Evolutionary conservation across 306 rosid species (phyloP), one percentile per base, ranked within the genome.

Genomic region (Castanea crenata): DNA sequence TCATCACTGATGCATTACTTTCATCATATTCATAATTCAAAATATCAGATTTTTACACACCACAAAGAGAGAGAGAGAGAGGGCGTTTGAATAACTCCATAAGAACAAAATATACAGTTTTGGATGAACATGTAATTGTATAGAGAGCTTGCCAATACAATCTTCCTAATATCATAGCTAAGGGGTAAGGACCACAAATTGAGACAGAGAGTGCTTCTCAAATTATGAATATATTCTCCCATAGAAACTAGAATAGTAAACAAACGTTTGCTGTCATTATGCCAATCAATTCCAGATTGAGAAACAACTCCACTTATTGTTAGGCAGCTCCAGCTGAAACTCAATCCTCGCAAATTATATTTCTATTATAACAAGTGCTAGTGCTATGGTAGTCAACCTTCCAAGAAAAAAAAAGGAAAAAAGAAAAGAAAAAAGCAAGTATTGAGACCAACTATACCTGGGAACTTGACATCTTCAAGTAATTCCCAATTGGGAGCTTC

Each of bases 391-490:
- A 63, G 34, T 69, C 65, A 80, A 73, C 23, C 19, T 56, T 59
- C 65, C 65, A 31, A 34, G 1, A 68, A 7, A 34, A 56, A 20
- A 27, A 68, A 69, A 3, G 59, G 9, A 1, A 25, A 25, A 25
- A 31, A 32, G 1, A 68, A 7, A 34, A 56, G 18, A 27, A 68
- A 63, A 65, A 65, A 8, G 15, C 15, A 8, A 20, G 19, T n/a
- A 27, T 46, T 57, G 68, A 80, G 67, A 91, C 51, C 0, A 74
- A 62, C 6, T 72, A 55, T 91, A 95, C 98, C 96, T 95, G 99
- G 59, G 97, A 95, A 83, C 94, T 90, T 21, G 90, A 86, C 98
- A 95, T 91, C 89, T 86, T 91, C 90, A 95, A 73, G 87, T 87
- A 95, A 65, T 83, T 91, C 69, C 87, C 90, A 23, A 95, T 93